Evolutionary conservation across 331 rosid species (phyloP).

Genomic region (Rhamnella rubrinervis): DNA sequence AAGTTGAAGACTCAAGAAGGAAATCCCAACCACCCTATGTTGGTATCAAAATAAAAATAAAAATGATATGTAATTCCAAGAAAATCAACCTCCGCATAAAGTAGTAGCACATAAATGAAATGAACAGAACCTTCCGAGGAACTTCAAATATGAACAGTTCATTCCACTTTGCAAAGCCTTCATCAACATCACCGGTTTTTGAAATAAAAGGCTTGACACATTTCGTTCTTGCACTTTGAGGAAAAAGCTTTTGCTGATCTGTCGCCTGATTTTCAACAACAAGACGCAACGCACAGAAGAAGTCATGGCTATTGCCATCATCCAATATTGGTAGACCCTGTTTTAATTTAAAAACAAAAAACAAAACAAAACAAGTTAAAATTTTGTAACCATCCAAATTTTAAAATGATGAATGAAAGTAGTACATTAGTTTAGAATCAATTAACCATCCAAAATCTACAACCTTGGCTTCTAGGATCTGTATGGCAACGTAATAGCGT

Average conservation of each 20-base stretch:
- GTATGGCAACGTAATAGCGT: constrained; percentile 78
- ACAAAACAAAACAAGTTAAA: constrained; percentile 13
- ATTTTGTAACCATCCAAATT: constrained; percentile 4
- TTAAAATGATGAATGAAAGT: not conserved
- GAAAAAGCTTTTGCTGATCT: constrained; percentile 91
- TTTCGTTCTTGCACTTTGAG: constrained; percentile 98
- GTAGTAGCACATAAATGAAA: constrained; percentile 1
- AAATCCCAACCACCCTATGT: no score
- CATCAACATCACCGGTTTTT: constrained; percentile 32
- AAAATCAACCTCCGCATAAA: not conserved
- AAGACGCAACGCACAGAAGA: constrained; percentile 98
- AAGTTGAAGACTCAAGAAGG: no score
- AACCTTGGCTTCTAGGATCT: constrained; percentile 94
- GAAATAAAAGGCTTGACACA: constrained; percentile 78
- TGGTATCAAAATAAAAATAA: no score
- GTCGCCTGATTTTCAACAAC: constrained; percentile 70
- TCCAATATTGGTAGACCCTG: constrained; percentile 81
- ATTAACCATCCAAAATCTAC: constrained; percentile 8
- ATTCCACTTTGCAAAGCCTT: constrained; percentile 88
- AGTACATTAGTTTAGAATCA: not conserved
- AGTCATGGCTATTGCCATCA: constrained; percentile 89
- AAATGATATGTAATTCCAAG: not conserved
- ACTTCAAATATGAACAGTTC: constrained; percentile 95
- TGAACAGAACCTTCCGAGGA: constrained; percentile 65
- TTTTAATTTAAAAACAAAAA: not conserved